Base-by-base conservation (phyloP, 306 rosid genomes). In the Luffa aegyptiaca region DNA sequence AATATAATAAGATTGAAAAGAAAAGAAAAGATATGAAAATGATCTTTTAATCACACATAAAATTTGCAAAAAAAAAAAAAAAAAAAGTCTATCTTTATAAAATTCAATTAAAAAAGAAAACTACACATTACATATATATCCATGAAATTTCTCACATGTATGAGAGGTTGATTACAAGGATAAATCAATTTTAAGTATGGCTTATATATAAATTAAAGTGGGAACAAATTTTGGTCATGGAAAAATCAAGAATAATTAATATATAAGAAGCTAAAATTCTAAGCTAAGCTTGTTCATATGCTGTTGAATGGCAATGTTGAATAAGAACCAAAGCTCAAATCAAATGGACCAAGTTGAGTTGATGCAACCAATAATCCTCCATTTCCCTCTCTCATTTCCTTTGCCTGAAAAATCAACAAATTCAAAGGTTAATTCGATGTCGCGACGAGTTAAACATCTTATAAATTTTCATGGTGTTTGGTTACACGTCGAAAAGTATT, bases 321-420 rank as follows among this genome's bases (percentile, higher is more conserved):
- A 79, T 61, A 79, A 70, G 83, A 83, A 87, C 90, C 75, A 92
- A 89, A 90, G 76, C 79, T 82, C 74, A 84, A 84, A 86, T 91
- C 95, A 92, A 86, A 90, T 88, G 17, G 91, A 79, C 93, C 97
- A 91, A 68, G 48, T 84, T 91, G 91, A 84, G 86, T 91, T 90
- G 87, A 86, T 86, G 88, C 90, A 81, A 79, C 86, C 82, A 59
- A 17, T 11, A 21, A 21, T 61, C 88, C 91, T 82, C 90, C 97
- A 90, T 86, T 80, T 52, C 88, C 94, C 84, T 84, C 97, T 82
- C 80, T 90, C 79, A 79, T 86, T 85, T 87, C 77, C 80, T 81
- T 89, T 45, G 63, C 90, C 97, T 95, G 89, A 79, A 77, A 52
- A 45, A 45, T 62, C 35, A 2, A 55, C 21, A 75, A 10, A 37